Percentiles rank a stretch among this genome's conserved stretches.
These are phyloP conservation scores for Gonium pectorale DNA, from an alignment of 139 green algal species.

Conservation along the genomic window DNA sequence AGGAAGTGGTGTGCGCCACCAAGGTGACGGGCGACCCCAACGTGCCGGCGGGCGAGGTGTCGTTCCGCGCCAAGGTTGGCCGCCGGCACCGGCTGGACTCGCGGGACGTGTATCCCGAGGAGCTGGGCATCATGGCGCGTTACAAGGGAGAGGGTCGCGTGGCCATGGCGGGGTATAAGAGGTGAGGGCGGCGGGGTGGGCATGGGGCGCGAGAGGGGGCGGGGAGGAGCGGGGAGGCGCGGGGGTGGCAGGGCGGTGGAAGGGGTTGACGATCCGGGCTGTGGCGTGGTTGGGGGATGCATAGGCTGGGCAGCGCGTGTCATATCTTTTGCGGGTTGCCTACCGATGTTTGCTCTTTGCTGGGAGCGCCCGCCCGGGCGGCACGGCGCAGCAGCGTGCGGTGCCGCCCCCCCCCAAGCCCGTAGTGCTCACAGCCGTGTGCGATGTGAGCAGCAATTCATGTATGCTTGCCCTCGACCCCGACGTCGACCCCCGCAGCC, in stretches of 20 bases:
- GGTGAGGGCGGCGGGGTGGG: neutral
- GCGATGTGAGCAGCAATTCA: too few relatives aligned
- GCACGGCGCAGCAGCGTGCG: too few relatives aligned
- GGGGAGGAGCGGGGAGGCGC: neutral
- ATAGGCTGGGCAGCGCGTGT: too few relatives aligned
- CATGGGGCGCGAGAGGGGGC: neutral
- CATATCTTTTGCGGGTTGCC: too few relatives aligned
- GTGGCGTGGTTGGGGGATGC: too few relatives aligned
- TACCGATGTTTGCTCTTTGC: too few relatives aligned
- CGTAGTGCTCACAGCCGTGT: too few relatives aligned
- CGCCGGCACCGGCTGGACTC: slow-evolving; percentile 50
- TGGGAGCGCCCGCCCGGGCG: too few relatives aligned
- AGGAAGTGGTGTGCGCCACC: slow-evolving; percentile 78
- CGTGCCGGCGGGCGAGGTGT: slow-evolving; percentile 84
- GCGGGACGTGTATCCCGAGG: slow-evolving; percentile 80
- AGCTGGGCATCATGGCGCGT: slow-evolving; percentile 82
- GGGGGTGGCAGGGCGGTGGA: neutral
- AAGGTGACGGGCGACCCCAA: slow-evolving; percentile 95
- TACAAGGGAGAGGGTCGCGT: slow-evolving; percentile 90
- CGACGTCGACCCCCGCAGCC: slow-evolving; percentile 48
- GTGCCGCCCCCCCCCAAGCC: too few relatives aligned
- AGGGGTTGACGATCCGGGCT: too few relatives aligned
- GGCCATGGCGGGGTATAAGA: slow-evolving; percentile 76
- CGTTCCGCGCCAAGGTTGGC: slow-evolving; percentile 84
- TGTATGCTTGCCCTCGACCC: too few relatives aligned